These are phyloP conservation scores for Podospora bellae-mahoneyi DNA, from an alignment of 495 filamentous ascomycete species.

Conservation along the genomic window DNA sequence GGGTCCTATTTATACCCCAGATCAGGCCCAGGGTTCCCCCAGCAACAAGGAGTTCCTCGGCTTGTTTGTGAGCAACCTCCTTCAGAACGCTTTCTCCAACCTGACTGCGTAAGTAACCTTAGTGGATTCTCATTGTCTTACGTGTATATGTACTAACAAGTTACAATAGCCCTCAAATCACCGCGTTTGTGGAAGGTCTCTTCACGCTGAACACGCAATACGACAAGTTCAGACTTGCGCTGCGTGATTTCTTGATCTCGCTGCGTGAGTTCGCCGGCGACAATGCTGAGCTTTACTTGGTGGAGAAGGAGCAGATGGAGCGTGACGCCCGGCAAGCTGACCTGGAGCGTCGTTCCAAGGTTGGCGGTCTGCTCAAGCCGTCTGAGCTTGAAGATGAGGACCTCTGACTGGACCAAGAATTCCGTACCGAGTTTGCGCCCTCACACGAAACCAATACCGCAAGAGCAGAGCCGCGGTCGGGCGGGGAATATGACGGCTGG, in stretches of 20 bases:
- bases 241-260: slow-evolving; percentile 89
- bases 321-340: slow-evolving; percentile 76
- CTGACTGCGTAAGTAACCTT: slow-evolving; percentile 74
- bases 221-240: slow-evolving; percentile 11
- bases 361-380: slow-evolving; percentile 87
- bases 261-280: slow-evolving; percentile 93
- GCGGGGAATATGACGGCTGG: slow-evolving; percentile 49
- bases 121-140: slow-evolving; percentile 34
- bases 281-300: slow-evolving; percentile 90
- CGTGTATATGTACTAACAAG: slow-evolving; percentile 11
- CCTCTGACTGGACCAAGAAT: slow-evolving; percentile 74
- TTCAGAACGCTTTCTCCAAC: slow-evolving; percentile 90
- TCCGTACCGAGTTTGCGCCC: slow-evolving; percentile 58
- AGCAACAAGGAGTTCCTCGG: slow-evolving; percentile 84
- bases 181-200: slow-evolving; percentile 78
- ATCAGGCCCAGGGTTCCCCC: slow-evolving; percentile 76
- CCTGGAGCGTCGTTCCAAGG: slow-evolving; percentile 82
- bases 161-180: slow-evolving; percentile 69
- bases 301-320: slow-evolving; percentile 84
- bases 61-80: slow-evolving; percentile 77
- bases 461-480: slow-evolving; percentile 11
- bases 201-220: slow-evolving; percentile 22
- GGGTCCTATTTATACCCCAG: slow-evolving; percentile 82
- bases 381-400: slow-evolving; percentile 94
- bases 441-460: slow-evolving; percentile 16